Percentiles rank a stretch among this genome's conserved stretches.
phyloP scores from a whole-genome alignment of 164 flowering plant species.

The Taxillus chinensis region DNA sequence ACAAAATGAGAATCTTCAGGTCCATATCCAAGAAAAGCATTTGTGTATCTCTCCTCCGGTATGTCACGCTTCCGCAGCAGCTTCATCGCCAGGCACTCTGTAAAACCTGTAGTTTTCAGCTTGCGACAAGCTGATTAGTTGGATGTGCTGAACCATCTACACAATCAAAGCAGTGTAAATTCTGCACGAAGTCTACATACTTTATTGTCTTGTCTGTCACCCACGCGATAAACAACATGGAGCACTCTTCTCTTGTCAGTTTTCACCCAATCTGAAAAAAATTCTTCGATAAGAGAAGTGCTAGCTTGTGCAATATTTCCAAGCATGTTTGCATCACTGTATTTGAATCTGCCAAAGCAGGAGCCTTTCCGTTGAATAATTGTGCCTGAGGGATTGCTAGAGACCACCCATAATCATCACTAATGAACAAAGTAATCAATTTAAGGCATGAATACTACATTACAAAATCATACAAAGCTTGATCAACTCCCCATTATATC shows the following conservation, averaged over 20 bases:
- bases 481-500: too few species aligned
- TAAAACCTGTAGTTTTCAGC: constrained; percentile 20
- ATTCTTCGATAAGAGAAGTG: constrained; percentile 10
- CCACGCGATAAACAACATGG: constrained; percentile 31
- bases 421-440: background rate
- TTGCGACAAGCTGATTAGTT: background rate
- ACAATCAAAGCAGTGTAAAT: background rate
- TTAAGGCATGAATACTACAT: background rate
- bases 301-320: constrained; percentile 13
- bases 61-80: constrained; percentile 26
- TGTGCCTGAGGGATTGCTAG: constrained; percentile 23
- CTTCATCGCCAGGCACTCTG: constrained; percentile 38
- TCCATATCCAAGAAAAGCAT: constrained; percentile 39
- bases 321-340: constrained; percentile 4
- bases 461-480: background rate
- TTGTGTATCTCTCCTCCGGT: constrained; percentile 33
- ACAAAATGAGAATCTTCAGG: constrained; percentile 33
- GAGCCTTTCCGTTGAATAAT: constrained; percentile 10
- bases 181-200: constrained; percentile 11
- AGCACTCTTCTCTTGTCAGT: constrained; percentile 30
- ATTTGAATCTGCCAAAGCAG: constrained; percentile 8
- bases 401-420: background rate
- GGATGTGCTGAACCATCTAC: too few species aligned
- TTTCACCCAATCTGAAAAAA: constrained; percentile 21
- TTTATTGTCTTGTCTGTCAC: constrained; percentile 32